Conservation (phyloP, 1,284 basidiomycete genomes). For the Schizopora paradoxa region DNA sequence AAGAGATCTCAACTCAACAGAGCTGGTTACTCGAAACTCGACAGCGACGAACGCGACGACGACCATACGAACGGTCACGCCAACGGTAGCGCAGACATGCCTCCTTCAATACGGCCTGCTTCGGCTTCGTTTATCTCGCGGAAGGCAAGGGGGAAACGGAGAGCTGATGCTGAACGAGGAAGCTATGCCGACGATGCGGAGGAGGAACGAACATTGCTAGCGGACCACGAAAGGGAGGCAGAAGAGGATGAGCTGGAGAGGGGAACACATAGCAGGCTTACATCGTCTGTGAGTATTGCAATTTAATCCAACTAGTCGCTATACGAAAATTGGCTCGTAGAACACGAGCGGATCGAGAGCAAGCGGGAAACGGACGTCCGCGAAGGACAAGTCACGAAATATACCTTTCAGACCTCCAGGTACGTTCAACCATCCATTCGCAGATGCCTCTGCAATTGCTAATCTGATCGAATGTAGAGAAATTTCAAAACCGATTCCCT, state of each 20-base stretch:
- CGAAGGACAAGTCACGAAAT: constrained; percentile 68
- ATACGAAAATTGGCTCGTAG: background rate
- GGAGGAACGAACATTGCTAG: constrained; percentile 22
- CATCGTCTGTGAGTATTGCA: constrained; percentile 3
- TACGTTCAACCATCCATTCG: constrained; percentile 28
- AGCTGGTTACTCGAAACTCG: constrained; percentile 13
- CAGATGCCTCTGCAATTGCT: constrained; percentile 11
- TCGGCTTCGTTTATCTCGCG: constrained; percentile 15
- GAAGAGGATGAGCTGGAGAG: background rate
- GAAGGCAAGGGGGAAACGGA: constrained; percentile 18
- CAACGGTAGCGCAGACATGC: constrained; percentile 7
- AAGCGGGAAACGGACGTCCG: constrained; percentile 17
- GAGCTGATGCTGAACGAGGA: too few species aligned
- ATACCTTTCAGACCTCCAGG: constrained; percentile 74
- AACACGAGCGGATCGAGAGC: constrained; percentile 8
- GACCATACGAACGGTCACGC: constrained; percentile 1
- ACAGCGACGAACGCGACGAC: background rate
- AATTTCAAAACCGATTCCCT: constrained; percentile 60
- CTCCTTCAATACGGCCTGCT: constrained; percentile 11
- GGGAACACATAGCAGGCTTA: constrained; percentile 1
- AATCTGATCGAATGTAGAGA: constrained; percentile 39
- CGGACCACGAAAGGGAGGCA: constrained; percentile 15
- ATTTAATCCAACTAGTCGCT: background rate
- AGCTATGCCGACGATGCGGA: constrained; percentile 20
- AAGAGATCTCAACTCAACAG: constrained; percentile 8